Evolutionary conservation across 1,284 basidiomycete genomes (phyloP).

Genomic region (Microbotryum violaceum): DNA sequence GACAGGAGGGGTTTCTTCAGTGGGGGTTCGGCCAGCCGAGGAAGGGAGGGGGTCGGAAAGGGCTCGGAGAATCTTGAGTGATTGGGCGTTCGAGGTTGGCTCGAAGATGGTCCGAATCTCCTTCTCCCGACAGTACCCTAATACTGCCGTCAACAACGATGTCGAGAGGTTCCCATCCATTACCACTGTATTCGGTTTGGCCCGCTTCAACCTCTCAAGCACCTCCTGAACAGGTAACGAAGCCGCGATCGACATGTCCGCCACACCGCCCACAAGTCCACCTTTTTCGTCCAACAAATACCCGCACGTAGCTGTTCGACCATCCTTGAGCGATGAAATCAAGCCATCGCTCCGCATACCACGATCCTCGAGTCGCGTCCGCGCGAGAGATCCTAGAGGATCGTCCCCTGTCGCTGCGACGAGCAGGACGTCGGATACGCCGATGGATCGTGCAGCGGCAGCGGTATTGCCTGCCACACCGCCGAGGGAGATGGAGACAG

Average conservation of each 20-base stretch:
- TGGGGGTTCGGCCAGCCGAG: conserved; percentile 18
- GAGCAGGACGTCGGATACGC: conserved; percentile 39
- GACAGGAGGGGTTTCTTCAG: conserved; percentile 38
- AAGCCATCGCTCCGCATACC: conserved; percentile 82
- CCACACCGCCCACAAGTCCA: conserved; percentile 70
- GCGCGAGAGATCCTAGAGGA: conserved; percentile 55
- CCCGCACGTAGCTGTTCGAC: conserved; percentile 70
- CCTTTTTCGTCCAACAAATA: conserved; percentile 69
- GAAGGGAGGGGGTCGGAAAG: conserved; percentile 44
- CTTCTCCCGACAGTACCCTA: conserved; percentile 46
- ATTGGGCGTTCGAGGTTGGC: conserved; percentile 80
- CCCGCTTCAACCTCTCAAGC: conserved; percentile 44
- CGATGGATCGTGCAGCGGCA: conserved; percentile 66
- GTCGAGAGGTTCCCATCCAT: conserved; percentile 73
- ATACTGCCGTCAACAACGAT: conserved; percentile 50
- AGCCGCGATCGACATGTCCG: conserved; percentile 76
- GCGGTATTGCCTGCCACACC: conserved; percentile 93
- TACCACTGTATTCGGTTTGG: conserved; percentile 57
- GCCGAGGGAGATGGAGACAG: conserved; percentile 64
- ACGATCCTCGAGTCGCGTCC: conserved; percentile 56
- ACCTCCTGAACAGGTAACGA: conserved; percentile 40
- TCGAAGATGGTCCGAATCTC: conserved; percentile 52
- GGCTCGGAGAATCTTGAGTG: conserved; percentile 59
- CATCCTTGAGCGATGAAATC: conserved; percentile 38
- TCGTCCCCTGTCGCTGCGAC: conserved; percentile 43